Evolutionary conservation across 2,329 filamentous ascomycete genomes (phyloP), one percentile per base, ranked within the genome.

Genomic region (Chrysosporium keratinophilum): DNA sequence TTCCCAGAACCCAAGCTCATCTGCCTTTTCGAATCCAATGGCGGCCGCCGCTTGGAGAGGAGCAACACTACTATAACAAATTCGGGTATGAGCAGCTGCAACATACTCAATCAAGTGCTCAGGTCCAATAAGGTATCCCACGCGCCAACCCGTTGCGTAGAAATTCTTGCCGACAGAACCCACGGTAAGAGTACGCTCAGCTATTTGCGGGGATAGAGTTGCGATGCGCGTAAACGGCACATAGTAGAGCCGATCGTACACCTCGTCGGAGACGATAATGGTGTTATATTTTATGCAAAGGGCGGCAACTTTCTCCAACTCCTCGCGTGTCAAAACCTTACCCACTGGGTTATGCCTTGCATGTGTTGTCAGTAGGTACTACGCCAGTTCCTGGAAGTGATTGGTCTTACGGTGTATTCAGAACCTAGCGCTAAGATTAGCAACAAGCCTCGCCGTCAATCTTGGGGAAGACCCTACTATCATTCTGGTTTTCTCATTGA

Each of bases 151-250:
- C 0, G 93, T 98, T 54, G 88, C 88, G 66, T 97, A 97, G 71
- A 98, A 98, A 76, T 93, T 94, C 79, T 98, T 98, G 63, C 93
- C 93, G 1, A 89, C 93, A 0, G 89, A 95, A 17, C 93, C 93
- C 31, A 98, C 93, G 0, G 93, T 97, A 47, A 98, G 72, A 3
- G 93, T 97, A 60, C 95, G 78, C 55, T 81, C 81, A 62, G 89
- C 89, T 50, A 97, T 82, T 68, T 96, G 89, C 0, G 90, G 89
- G 0, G 88, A 95, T 15, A 98, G 75, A 0, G 89, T 96, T 20
- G 88, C 88, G 53, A 97, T 85, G 62, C 93, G 82, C 0, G 90
- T 97, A 67, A 97, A 98, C 0, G 91, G 91, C 1, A 89, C 87
- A 67, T 97, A 98, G 77, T 85, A 96, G 0, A 98, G 80, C 23